A percentile compares a stretch with the other conserved stretches of the same genome.
These are phyloP conservation scores for Curvularia sp. DNA, from an alignment of 2,329 filamentous ascomycete genomes.

Conservation along the genomic window DNA sequence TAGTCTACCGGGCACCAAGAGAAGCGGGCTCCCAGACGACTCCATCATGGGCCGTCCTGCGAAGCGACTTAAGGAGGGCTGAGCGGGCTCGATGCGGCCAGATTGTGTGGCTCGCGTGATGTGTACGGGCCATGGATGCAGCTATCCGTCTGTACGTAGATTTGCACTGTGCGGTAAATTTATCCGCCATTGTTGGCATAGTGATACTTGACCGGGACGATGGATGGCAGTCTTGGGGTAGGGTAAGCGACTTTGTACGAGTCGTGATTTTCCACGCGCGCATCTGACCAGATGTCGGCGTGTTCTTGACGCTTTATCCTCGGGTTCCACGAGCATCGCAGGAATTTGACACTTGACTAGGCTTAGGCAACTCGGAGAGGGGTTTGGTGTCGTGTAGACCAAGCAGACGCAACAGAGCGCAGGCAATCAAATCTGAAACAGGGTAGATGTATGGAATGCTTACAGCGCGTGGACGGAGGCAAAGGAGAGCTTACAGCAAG, in stretches of 20 bases:
- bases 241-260: slow-evolving; percentile 14
- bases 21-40: slow-evolving; percentile 86
- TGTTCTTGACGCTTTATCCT: slow-evolving; percentile 1
- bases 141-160: slow-evolving; percentile 11
- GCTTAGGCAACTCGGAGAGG: neutral
- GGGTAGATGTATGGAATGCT: neutral
- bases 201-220: slow-evolving; percentile 2
- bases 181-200: slow-evolving; percentile 9
- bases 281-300: slow-evolving; percentile 3
- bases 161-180: slow-evolving; percentile 13
- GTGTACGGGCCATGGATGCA: slow-evolving; percentile 10
- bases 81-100: slow-evolving; percentile 17
- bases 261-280: slow-evolving; percentile 8
- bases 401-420: neutral
- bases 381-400: neutral
- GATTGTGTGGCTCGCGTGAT: neutral
- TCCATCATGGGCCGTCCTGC: slow-evolving; percentile 64
- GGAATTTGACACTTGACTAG: slow-evolving; percentile 9
- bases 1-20: slow-evolving; percentile 88
- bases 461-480: neutral
- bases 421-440: neutral
- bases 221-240: slow-evolving; percentile 6
- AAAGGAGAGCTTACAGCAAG: neutral
- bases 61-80: slow-evolving; percentile 62
- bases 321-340: slow-evolving; percentile 9